A percentile compares a stretch with the other conserved stretches of the same genome.
phyloP scores from a whole-genome alignment of 2,329 filamentous ascomycete genomes.

The Zymoseptoria passerinii region DNA sequence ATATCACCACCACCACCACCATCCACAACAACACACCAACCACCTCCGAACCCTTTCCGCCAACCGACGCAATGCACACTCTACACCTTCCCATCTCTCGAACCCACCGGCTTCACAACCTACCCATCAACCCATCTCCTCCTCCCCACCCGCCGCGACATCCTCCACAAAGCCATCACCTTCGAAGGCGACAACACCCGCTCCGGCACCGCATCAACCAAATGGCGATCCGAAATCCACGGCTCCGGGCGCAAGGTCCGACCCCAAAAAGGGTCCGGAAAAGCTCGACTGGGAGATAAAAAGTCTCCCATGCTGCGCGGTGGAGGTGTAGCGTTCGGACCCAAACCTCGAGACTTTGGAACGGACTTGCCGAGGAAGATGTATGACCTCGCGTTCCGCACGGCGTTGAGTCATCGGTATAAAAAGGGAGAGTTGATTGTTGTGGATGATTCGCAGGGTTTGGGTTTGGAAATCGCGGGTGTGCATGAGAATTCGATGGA shows the following conservation, averaged over 20 bases:
- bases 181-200: conserved; percentile 87
- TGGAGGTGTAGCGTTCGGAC: conserved; percentile 84
- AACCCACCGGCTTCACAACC: conserved; percentile 67
- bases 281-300: conserved; percentile 68
- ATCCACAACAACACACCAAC: conserved; percentile 14
- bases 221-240: conserved; percentile 73
- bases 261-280: conserved; percentile 78
- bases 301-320: conserved; percentile 76
- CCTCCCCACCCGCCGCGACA: conserved; percentile 79
- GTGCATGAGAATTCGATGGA: conserved; percentile 37
- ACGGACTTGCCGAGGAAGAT: conserved; percentile 78
- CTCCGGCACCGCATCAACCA: conserved; percentile 74
- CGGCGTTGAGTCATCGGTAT: conserved; percentile 86
- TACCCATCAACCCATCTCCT: conserved; percentile 78
- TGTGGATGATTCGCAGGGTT: conserved; percentile 51
- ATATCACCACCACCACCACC: conserved; percentile 15
- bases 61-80: conserved; percentile 69
- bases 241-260: conserved; percentile 76
- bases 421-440: conserved; percentile 78
- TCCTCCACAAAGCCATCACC: conserved; percentile 84
- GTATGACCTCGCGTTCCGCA: conserved; percentile 93
- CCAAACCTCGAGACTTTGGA: conserved; percentile 81
- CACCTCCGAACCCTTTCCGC: conserved; percentile 39
- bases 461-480: conserved; percentile 58
- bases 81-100: conserved; percentile 81